Evolutionary conservation across 1,284 basidiomycete species (phyloP).

Genomic region (Omphalotus olearius): DNA sequence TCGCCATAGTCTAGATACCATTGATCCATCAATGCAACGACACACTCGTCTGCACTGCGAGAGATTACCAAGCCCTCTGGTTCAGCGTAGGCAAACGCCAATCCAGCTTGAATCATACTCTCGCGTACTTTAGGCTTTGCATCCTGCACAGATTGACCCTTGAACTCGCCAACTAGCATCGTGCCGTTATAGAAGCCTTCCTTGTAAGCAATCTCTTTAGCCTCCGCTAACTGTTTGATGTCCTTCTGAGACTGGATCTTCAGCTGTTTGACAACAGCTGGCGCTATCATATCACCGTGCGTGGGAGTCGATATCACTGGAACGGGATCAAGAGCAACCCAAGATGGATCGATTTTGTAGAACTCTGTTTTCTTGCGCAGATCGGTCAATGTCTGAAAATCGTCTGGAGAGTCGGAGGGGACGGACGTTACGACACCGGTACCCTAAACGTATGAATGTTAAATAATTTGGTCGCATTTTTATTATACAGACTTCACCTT

Average conservation of each 20-base stretch:
- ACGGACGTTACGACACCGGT: slow-evolving; percentile 99
- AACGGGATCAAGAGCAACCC: slow-evolving; percentile 84
- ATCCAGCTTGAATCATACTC: slow-evolving; percentile 73
- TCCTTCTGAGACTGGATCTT: slow-evolving; percentile 98
- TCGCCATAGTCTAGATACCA: slow-evolving; percentile 99
- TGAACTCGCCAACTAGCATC: slow-evolving; percentile 89
- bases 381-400: slow-evolving; percentile 89
- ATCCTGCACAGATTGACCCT: slow-evolving; percentile 84
- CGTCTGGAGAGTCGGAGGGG: slow-evolving; percentile 98
- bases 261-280: slow-evolving; percentile 82
- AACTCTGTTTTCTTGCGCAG: slow-evolving; percentile 96
- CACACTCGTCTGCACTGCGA: slow-evolving; percentile 91
- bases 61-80: slow-evolving; percentile 92
- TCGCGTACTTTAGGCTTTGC: slow-evolving; percentile 89
- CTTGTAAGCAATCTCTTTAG: slow-evolving; percentile 98
- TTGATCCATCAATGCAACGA: slow-evolving; percentile 97
- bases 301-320: slow-evolving; percentile 87
- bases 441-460: slow-evolving; percentile 46
- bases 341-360: slow-evolving; percentile 92
- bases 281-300: slow-evolving; percentile 91
- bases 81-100: slow-evolving; percentile 93
- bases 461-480: background rate
- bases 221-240: slow-evolving; percentile 87
- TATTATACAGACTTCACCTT: slow-evolving; percentile 50
- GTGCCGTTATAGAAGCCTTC: slow-evolving; percentile 95